A percentile compares a stretch with the other conserved stretches of the same genome.
Evolutionary conservation across 305 asterid genomes (phyloP).

Genomic region (Fraxinus nigra): DNA sequence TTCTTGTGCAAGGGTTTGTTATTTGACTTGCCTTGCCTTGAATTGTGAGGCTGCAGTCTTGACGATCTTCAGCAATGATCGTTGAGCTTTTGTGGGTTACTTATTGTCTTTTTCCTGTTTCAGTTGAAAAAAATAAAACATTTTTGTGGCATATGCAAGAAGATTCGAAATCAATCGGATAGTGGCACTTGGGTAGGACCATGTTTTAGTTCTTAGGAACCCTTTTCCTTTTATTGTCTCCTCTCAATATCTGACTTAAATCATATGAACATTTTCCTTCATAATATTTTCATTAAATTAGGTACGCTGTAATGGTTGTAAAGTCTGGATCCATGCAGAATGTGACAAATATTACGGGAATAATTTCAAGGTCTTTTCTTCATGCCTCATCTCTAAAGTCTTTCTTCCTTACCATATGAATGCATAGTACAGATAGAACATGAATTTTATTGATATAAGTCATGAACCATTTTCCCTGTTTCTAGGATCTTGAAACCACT

Average conservation of each 20-base stretch:
- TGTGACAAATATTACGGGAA: slow-evolving; percentile 69
- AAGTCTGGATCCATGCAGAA: slow-evolving; percentile 95
- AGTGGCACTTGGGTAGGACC: slow-evolving; percentile 87
- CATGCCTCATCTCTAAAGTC: slow-evolving; percentile 18
- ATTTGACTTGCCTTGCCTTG: slow-evolving; percentile 27
- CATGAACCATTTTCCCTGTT: slow-evolving; percentile 25
- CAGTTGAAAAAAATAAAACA: slow-evolving; percentile 89
- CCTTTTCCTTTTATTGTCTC: slow-evolving; percentile 14
- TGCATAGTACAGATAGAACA: slow-evolving; percentile 14
- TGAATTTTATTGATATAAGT: slow-evolving; percentile 20
- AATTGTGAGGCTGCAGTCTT: not conserved
- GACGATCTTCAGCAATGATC: slow-evolving; percentile 18
- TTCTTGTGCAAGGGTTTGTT: slow-evolving; percentile 88
- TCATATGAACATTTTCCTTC: slow-evolving; percentile 15
- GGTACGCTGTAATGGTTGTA: slow-evolving; percentile 94
- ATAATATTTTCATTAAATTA: slow-evolving; percentile 24
- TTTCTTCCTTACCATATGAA: slow-evolving; percentile 15
- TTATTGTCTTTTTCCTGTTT: slow-evolving; percentile 26
- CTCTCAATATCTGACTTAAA: slow-evolving; percentile 18
- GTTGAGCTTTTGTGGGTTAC: slow-evolving; percentile 23
- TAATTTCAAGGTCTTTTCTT: slow-evolving; percentile 53
- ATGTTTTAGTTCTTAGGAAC: slow-evolving; percentile 15
- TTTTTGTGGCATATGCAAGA: slow-evolving; percentile 94
- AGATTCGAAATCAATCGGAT: slow-evolving; percentile 78
- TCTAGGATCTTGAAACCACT: slow-evolving; percentile 61